These are phyloP conservation scores for Skeletonema costatum DNA, from an alignment of 108 stramenopile species.

Conservation along the genomic window DNA sequence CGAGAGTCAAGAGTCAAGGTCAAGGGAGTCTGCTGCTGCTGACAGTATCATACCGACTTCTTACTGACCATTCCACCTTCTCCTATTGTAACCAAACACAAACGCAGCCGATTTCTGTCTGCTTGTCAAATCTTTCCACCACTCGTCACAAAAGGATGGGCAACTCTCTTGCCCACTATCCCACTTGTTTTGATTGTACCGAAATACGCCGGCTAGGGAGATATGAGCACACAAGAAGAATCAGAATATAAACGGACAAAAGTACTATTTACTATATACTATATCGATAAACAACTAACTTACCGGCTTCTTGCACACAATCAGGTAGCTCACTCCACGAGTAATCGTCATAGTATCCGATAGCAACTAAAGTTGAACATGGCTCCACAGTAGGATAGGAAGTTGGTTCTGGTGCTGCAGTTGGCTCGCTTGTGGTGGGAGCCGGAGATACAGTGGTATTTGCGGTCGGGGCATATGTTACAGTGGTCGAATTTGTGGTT, in stretches of 20 bases:
- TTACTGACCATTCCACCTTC: too few species aligned
- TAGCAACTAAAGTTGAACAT: background rate
- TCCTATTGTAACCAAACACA: background rate
- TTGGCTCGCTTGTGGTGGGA: constrained; percentile 1
- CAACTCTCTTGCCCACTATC: background rate
- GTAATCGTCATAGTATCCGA: background rate
- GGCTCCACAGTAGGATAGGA: background rate
- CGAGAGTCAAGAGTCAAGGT: too few species aligned
- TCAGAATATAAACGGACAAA: background rate
- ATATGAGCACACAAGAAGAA: too few species aligned
- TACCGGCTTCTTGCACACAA: too few species aligned
- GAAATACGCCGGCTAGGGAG: background rate
- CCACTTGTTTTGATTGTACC: background rate
- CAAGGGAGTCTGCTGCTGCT: too few species aligned
- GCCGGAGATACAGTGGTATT: background rate
- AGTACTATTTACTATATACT: too few species aligned
- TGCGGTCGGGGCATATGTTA: too few species aligned
- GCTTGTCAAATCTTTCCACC: background rate
- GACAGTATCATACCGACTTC: too few species aligned
- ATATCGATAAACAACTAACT: too few species aligned
- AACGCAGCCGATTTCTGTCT: background rate
- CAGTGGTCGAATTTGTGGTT: too few species aligned
- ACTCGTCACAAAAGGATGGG: background rate
- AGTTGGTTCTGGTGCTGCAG: background rate
- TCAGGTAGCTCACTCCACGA: background rate